Base-by-base conservation (phyloP, 306 rosid species). In the Cotoneaster glaucophyllus region DNA sequence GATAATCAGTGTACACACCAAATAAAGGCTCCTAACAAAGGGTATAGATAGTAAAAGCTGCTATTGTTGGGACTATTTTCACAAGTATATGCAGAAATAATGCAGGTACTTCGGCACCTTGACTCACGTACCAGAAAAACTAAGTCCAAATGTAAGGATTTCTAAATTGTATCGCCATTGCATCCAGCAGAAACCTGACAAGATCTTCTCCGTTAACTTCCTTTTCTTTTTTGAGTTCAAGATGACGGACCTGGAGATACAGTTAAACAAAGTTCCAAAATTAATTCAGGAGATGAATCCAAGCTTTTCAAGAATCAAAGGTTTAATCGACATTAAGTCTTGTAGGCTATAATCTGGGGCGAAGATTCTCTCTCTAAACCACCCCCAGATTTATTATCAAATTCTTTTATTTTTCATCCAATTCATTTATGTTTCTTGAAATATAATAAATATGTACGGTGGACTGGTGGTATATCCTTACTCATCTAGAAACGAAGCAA, bases 171-270 rank as follows among this genome's bases (percentile, higher is more conserved):
- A 84, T 87, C 26, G 93, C 83, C 85, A 92, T 86, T 25, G 97
- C 97, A 29, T 86, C 93, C 58, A 79, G 70, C 43, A 95, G 81
- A 86, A 95, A 95, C 80, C 78, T 87, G 78, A 88, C 84, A 11
- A 94, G 86, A 62, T 74, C 69, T 69, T 74, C 82, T 75, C 93
- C 87, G 70, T 86, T 89, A 6, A 94, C 85, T 58, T 81, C 86
- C 82, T 90, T 91, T 87, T 88, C 97, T 93, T 50, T 88, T 87
- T 92, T 94, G 53, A 84, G 88, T 67, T 94, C 97, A 50, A 94
- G 91, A 80, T 92, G 97, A 67, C 97, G 96, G 72, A 95, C 97
- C 98, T 95, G 88, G 54, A 83, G 44, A 73, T 66, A 29, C 28
- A 81, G 69, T 66, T 19, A 77, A 75, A 72, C 48, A 70, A 37